phyloP scores from a whole-genome alignment of 2,329 filamentous ascomycete species.

The Curvularia sp. region DNA sequence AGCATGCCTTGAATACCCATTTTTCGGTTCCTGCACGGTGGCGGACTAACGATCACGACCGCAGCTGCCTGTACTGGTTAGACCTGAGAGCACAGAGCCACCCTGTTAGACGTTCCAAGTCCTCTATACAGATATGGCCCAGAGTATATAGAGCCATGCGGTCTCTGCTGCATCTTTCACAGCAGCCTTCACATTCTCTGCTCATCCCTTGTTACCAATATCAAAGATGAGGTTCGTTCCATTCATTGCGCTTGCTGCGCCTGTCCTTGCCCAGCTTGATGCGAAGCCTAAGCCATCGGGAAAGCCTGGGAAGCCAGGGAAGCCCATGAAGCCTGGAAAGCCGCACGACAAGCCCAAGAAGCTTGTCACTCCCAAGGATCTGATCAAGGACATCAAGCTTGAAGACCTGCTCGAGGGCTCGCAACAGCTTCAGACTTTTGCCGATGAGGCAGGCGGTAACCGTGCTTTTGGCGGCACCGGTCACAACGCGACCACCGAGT shows the following conservation, averaged over 20 bases:
- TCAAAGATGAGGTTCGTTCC: constrained; percentile 43
- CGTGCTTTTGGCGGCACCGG: constrained; percentile 47
- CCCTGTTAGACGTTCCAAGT: constrained; percentile 4
- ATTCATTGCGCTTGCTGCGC: constrained; percentile 36
- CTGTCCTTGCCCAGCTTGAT: constrained; percentile 26
- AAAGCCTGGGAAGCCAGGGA: constrained; percentile 10
- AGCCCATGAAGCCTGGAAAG: constrained; percentile 22
- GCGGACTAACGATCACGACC: constrained; percentile 5
- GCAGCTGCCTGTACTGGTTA: constrained; percentile 38
- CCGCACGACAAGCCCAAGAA: constrained; percentile 9
- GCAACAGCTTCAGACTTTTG: constrained; percentile 44
- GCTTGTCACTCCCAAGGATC: constrained; percentile 29
- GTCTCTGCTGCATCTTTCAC: constrained; percentile 3
- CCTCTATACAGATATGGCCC: constrained; percentile 15
- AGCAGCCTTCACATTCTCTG: constrained; percentile 20
- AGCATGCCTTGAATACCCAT: constrained; percentile 12
- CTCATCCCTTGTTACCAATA: constrained; percentile 9
- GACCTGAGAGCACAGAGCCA: constrained; percentile 10
- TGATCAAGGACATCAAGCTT: constrained; percentile 42
- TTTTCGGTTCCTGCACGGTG: constrained; percentile 28
- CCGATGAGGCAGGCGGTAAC: constrained; percentile 45
- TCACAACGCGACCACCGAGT: constrained; percentile 47
- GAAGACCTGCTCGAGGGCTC: constrained; percentile 44
- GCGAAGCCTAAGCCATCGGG: constrained; percentile 15
- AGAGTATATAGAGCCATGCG: constrained; percentile 30